A percentile compares a stretch with the other conserved stretches of the same genome.
Conservation (phyloP, 169 alveolate species). For the Plasmodium malariae region DNA sequence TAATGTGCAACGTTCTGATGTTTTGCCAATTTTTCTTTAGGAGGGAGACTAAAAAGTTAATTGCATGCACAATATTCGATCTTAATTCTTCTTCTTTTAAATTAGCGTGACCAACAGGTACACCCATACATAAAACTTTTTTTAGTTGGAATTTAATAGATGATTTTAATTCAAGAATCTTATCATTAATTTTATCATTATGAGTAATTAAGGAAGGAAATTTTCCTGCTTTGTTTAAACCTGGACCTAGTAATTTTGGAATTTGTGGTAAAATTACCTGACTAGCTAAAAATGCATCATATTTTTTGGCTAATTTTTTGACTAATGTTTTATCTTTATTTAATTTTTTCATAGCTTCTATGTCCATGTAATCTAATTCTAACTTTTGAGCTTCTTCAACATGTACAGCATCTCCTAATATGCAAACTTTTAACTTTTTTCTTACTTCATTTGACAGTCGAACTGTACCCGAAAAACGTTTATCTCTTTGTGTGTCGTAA, state of each 20-base stretch:
- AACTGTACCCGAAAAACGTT: constrained; percentile 99
- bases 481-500: constrained; percentile 99
- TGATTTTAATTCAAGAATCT: constrained; percentile 96
- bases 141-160: constrained; percentile 95
- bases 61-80: constrained; percentile 96
- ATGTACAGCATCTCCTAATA: constrained; percentile 99
- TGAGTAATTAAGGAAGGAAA: constrained; percentile 99
- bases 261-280: constrained; percentile 98
- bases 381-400: constrained; percentile 97
- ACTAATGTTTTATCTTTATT: constrained; percentile 99
- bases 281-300: constrained; percentile 98
- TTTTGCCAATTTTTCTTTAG: constrained; percentile 99
- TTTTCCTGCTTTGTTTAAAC: constrained; percentile 98
- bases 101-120: constrained; percentile 98
- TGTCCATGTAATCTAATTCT: constrained; percentile 97
- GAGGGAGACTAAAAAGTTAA: constrained; percentile 98
- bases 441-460: constrained; percentile 98
- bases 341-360: constrained; percentile 98
- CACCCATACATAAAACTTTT: constrained; percentile 99
- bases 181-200: constrained; percentile 95
- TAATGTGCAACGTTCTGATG: constrained; percentile 96
- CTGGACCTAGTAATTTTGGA: constrained; percentile 99
- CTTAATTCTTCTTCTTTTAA: constrained; percentile 98
- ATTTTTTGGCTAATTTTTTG: constrained; percentile 97
- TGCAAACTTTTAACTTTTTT: constrained; percentile 96